Base-by-base conservation (phyloP, 176 grass and related monocot species). In the Musa beccarii region DNA sequence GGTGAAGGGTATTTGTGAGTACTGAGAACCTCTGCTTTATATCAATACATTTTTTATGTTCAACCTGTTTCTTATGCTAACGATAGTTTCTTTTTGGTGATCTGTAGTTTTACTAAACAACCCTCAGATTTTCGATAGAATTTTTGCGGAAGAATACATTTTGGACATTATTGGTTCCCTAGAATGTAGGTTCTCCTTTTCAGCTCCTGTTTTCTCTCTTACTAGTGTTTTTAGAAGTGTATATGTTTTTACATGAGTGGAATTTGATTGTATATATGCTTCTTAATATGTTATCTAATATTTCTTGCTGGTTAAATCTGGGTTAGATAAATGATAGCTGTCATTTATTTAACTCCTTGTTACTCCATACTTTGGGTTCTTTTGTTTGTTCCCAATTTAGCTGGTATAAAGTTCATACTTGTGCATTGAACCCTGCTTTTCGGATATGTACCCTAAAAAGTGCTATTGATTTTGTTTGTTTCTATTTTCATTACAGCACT, bases 1-100 rank as follows among this genome's bases (percentile, higher is more conserved):
- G 79, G 93, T 90, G 61, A 90, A 84, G 65, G 90, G 79, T 77
- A 88, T 90, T 51, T 87, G 93, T 97, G 87, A 84, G 93, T 88
- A 70, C 14, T 70, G 50, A 17, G 9, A 17, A 10, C n/a, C 17
- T 24, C 43, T 22, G 16, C 6, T 51, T 71, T 52, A 19, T 55
- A 20, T 19, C 21, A 10, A 10, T 62, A 62, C 57, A 17, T 81
- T 65, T 51, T 52, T 75, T 29, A 81, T 63, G 10, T 66, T 83
- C 54, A 10, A 63, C 26, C 51, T 75, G 10, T 59, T 72, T 80
- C 51, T 77, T 72, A 66, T 25, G 19, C 59, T 70, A 63, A 66
- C 73, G 52, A 75, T 66, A 89, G 28, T 85, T 29, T 57, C 25
- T 88, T 61, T 87, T 79, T 90, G 19, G 68, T 54, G 72, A 81